phyloP scores from a whole-genome alignment of 495 filamentous ascomycete species.

The Darksidea phi region DNA sequence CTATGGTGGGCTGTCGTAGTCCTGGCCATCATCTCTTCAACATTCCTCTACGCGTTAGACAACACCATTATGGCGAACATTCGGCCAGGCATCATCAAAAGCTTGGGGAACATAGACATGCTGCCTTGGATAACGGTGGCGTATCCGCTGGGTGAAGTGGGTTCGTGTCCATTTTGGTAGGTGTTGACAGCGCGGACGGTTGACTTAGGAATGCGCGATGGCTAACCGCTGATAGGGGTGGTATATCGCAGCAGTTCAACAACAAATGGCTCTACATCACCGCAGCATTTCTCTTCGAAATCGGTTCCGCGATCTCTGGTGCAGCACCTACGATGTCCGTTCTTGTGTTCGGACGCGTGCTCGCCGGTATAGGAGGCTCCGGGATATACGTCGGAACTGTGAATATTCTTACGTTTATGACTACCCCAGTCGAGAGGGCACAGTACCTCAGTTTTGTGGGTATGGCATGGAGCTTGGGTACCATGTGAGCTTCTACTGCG shows the following conservation, averaged over 20 bases:
- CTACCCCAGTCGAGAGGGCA: slow-evolving; percentile 7
- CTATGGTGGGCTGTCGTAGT: slow-evolving; percentile 13
- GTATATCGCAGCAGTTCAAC: slow-evolving; percentile 36
- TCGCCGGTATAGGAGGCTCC: slow-evolving; percentile 35
- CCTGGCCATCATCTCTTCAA: slow-evolving; percentile 5
- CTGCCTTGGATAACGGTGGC: slow-evolving; percentile 34
- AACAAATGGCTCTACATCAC: slow-evolving; percentile 40
- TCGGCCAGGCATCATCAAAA: slow-evolving; percentile 24
- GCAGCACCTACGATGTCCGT: slow-evolving; percentile 38
- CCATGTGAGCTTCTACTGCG: slow-evolving; percentile 1
- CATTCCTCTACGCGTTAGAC: slow-evolving; percentile 34
- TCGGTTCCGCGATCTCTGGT: slow-evolving; percentile 42
- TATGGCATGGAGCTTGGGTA: slow-evolving; percentile 19
- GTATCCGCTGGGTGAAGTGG: slow-evolving; percentile 12
- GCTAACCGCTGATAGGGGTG: slow-evolving; percentile 9
- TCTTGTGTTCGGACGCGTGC: slow-evolving; percentile 43
- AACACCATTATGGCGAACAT: slow-evolving; percentile 35
- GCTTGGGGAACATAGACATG: slow-evolving; percentile 20
- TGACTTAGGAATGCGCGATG: not conserved
- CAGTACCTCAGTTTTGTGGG: slow-evolving; percentile 16
- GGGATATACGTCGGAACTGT: slow-evolving; percentile 27
- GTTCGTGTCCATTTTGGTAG: slow-evolving; percentile 14
- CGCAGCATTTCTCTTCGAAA: slow-evolving; percentile 39
- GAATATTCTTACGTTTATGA: slow-evolving; percentile 18
- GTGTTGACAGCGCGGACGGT: not conserved